A percentile compares a stretch with the other conserved stretches of the same genome.
Conservation (phyloP, 2,329 filamentous ascomycete species). For the Talaromyces sp. region DNA sequence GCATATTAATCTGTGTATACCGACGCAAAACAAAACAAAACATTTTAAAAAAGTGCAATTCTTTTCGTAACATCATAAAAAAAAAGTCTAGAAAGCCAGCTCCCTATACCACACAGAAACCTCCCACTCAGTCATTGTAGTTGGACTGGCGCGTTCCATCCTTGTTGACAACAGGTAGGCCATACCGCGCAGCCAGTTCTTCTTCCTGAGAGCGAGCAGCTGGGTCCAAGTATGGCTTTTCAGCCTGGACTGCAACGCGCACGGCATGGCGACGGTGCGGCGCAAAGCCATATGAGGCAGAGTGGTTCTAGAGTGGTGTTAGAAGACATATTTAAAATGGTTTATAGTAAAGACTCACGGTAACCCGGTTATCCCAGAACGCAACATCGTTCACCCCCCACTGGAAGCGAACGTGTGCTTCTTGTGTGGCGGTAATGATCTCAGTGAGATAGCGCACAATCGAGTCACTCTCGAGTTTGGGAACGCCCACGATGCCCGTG, state of each 20-base stretch:
- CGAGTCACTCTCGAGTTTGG: conserved; percentile 51
- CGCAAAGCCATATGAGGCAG: conserved; percentile 53
- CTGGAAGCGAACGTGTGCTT: conserved; percentile 63
- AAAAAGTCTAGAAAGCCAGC: not conserved
- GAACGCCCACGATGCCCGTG: conserved; percentile 54
- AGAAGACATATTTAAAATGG: not conserved
- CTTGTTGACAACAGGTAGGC: conserved; percentile 50
- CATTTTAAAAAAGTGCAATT: not conserved
- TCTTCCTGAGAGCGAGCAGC: conserved; percentile 51
- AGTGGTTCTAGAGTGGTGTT: conserved; percentile 41
- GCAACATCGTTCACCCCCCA: conserved; percentile 63
- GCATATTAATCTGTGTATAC: not conserved
- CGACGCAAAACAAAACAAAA: not conserved
- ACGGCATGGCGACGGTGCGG: conserved; percentile 54
- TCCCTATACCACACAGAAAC: not conserved
- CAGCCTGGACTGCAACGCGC: conserved; percentile 44
- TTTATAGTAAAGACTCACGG: conserved; percentile 31
- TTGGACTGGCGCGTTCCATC: conserved; percentile 52
- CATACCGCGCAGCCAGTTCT: conserved; percentile 44
- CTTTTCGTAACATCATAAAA: not conserved
- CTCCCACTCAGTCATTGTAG: conserved; percentile 47
- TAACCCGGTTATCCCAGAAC: conserved; percentile 62
- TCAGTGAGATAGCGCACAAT: conserved; percentile 51
- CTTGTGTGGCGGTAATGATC: conserved; percentile 55
- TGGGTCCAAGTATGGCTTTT: conserved; percentile 42